Evolutionary conservation across 176 grass and related monocot genomes (phyloP), one percentile per base, ranked within the genome.

Genomic region (Bolboschoenus planiculmis): DNA sequence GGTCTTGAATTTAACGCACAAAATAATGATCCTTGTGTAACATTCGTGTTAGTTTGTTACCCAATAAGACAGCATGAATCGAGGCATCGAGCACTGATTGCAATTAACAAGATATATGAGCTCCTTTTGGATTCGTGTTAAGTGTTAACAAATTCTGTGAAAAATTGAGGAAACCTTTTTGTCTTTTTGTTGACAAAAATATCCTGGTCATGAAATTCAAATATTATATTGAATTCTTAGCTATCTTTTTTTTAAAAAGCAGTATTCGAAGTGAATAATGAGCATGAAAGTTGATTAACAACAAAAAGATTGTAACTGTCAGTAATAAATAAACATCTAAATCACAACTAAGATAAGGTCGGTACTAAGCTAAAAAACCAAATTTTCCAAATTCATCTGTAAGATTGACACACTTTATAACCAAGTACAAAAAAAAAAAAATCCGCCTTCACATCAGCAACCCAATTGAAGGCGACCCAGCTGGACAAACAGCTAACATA

Each of bases 251-350:
- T 76, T 5, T 47, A 13, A 76, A 50, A 76, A 42, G 18, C 72
- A 76, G n/a, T 76, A 76, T 76, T 11, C n/a, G 11, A 51, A 30
- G 40, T 50, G 4, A 10, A 51, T 48, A 13, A 14, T 24, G 40
- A 47, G 40, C n/a, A 76, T 27, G n/a, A 51, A 50, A 51, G 23
- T 44, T 46, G 5, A 76, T 50, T 30, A 31, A 72, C 5, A 72
- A n/a, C n/a, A 24, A 39, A 2, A 50, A 50, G 51, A 30, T 51
- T 14, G 14, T 15, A 51, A 76, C 4, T 31, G 26, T 51, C 43
- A 76, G 44, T 18, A 76, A 31, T 29, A 29, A 75, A 73, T 48
- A 75, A 76, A 76, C 43, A 51, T 31, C 72, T 51, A 76, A 76
- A 51, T 13, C 44, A 76, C 11, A 48, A 30, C 70, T 50, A 75